Percentiles rank a stretch among this genome's conserved stretches.
phyloP scores from a whole-genome alignment of 2,329 filamentous ascomycete species.

The Arthrinium phaeospermum region DNA sequence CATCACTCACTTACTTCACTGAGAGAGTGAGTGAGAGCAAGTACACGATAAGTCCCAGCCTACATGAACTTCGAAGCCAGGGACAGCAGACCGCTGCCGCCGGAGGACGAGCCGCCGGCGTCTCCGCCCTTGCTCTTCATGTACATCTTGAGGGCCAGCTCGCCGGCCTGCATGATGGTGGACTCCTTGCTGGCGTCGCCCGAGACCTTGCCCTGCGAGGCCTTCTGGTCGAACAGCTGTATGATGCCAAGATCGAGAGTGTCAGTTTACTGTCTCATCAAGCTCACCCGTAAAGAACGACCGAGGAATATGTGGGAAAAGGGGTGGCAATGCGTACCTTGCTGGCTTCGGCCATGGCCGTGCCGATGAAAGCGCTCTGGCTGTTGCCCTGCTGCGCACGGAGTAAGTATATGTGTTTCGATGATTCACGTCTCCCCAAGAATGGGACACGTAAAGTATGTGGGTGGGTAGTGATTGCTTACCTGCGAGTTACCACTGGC shows the following conservation, averaged over 20 bases:
- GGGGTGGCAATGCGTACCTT: constrained; percentile 58
- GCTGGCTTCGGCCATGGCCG: constrained; percentile 87
- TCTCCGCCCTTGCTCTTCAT: constrained; percentile 73
- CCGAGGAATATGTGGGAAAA: neutral
- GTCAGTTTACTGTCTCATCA: constrained; percentile 21
- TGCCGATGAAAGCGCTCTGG: constrained; percentile 80
- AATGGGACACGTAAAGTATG: neutral
- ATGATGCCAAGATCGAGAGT: neutral
- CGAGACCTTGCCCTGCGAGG: constrained; percentile 57
- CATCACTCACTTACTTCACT: neutral
- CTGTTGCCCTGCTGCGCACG: constrained; percentile 50
- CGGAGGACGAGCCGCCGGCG: constrained; percentile 34
- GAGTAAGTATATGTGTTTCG: neutral
- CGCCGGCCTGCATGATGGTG: constrained; percentile 77
- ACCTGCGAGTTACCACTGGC: constrained; percentile 47
- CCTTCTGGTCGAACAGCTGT: constrained; percentile 66
- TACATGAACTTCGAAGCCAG: constrained; percentile 41
- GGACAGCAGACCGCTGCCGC: constrained; percentile 35
- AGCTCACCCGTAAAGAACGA: neutral
- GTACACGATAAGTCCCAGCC: neutral
- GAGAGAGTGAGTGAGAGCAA: neutral
- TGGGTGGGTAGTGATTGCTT: constrained; percentile 3
- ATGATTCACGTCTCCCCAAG: neutral
- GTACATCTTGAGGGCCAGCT: constrained; percentile 92
- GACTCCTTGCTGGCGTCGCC: constrained; percentile 77